Evolutionary conservation across 163 green algal species (phyloP).

Genomic region (Scenedesmus sp.): DNA sequence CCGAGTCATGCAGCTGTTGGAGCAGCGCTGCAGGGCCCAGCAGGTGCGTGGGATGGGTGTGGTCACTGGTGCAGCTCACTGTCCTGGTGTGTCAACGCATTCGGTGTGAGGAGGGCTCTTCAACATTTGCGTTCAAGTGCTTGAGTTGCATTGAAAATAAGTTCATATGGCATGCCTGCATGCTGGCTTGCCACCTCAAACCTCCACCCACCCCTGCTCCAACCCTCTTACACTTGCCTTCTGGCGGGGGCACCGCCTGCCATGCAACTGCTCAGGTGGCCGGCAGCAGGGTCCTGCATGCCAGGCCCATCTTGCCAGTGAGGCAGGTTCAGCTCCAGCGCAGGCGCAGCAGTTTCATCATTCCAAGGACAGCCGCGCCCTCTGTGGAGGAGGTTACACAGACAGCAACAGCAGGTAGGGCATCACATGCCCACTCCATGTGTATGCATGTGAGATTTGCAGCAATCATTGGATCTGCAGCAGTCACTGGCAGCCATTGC

Average conservation of each 20-base stretch:
- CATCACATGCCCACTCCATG: no score
- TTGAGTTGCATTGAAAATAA: no score
- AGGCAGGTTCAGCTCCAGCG: neutral
- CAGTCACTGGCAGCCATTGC: no score
- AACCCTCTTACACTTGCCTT: neutral
- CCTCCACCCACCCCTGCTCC: neutral
- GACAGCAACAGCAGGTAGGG: neutral
- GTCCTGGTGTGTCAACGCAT: neutral
- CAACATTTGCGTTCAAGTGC: neutral
- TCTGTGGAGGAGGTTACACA: neutral
- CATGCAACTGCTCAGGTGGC: neutral
- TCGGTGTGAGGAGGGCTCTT: neutral
- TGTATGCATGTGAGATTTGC: neutral
- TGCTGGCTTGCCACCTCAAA: neutral
- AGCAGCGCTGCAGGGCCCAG: neutral
- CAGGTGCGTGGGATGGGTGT: constrained; percentile 2
- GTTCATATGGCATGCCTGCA: neutral
- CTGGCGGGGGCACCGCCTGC: neutral
- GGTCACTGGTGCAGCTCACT: neutral
- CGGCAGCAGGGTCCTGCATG: neutral
- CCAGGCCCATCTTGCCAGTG: neutral
- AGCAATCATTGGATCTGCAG: neutral
- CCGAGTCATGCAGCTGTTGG: neutral
- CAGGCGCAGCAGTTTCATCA: neutral
- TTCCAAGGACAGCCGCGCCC: neutral